Evolutionary conservation across 139 green algal genomes (phyloP).

Genomic region (Chlorella sp.): DNA sequence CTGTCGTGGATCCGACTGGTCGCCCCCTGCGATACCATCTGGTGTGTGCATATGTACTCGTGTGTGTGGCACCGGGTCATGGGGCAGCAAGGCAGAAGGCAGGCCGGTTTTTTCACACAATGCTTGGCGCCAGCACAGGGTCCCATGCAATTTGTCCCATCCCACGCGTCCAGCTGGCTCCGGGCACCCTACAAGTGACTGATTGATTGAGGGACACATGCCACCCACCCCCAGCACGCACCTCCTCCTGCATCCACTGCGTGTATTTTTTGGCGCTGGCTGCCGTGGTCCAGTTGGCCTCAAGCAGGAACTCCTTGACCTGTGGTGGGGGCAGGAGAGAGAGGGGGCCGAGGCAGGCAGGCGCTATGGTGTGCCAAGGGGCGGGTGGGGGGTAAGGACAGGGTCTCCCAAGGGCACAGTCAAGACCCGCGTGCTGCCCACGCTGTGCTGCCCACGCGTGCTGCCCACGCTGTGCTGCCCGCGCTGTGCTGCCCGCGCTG

Average conservation of each 20-base stretch:
- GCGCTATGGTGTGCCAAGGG: not conserved
- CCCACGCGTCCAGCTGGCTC: too few species aligned
- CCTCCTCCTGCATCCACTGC: slow-evolving; percentile 10
- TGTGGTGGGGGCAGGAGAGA: slow-evolving; percentile 50
- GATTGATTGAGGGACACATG: too few species aligned
- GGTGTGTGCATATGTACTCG: too few species aligned
- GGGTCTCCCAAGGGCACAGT: too few species aligned
- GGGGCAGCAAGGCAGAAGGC: not conserved
- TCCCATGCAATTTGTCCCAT: too few species aligned
- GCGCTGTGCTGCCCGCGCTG: too few species aligned
- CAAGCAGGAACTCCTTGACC: slow-evolving; percentile 65
- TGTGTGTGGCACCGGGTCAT: not conserved
- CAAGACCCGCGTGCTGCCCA: not conserved
- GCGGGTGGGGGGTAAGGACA: not conserved
- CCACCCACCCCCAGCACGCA: not conserved
- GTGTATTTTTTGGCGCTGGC: slow-evolving; percentile 49
- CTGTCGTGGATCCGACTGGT: too few species aligned
- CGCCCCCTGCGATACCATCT: too few species aligned
- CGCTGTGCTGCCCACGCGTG: too few species aligned
- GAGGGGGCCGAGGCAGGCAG: not conserved
- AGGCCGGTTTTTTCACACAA: too few species aligned
- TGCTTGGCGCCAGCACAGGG: not conserved
- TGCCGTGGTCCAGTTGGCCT: slow-evolving; percentile 42
- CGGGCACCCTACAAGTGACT: too few species aligned
- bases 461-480: not conserved